These are phyloP conservation scores for Clarireedia paspali DNA, from an alignment of 2,329 filamentous ascomycete species.

Conservation along the genomic window DNA sequence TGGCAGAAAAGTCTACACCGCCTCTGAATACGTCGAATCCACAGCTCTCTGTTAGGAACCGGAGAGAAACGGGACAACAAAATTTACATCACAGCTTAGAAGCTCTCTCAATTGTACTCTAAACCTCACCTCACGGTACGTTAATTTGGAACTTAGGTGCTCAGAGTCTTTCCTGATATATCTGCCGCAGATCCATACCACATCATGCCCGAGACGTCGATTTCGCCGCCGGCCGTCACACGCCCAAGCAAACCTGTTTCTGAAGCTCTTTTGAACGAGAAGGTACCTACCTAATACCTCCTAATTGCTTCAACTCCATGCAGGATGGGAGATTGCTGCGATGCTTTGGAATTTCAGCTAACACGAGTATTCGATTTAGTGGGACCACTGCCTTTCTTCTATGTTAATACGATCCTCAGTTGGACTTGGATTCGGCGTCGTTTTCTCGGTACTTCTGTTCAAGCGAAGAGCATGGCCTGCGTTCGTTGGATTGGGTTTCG, in stretches of 20 bases:
- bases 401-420: conserved; percentile 94
- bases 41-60: conserved; percentile 1
- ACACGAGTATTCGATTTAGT: conserved; percentile 45
- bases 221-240: conserved; percentile 46
- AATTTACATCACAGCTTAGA: conserved; percentile 7
- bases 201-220: conserved; percentile 27
- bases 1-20: neutral
- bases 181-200: neutral
- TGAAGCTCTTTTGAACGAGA: conserved; percentile 97
- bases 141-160: conserved; percentile 3
- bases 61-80: conserved; percentile 10
- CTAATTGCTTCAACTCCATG: conserved; percentile 18
- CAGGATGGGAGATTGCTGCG: neutral
- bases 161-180: conserved; percentile 1
- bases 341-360: conserved; percentile 7
- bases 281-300: conserved; percentile 49
- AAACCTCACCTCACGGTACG: conserved; percentile 13
- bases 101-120: conserved; percentile 6
- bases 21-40: neutral
- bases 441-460: conserved; percentile 97
- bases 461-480: conserved; percentile 97
- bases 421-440: conserved; percentile 92
- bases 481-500: conserved; percentile 90
- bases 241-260: conserved; percentile 75
- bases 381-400: conserved; percentile 97